A percentile compares a stretch with the other conserved stretches of the same genome.
These are phyloP conservation scores for Boletus bicolor DNA, from an alignment of 768 basidiomycete genomes.

Conservation along the genomic window DNA sequence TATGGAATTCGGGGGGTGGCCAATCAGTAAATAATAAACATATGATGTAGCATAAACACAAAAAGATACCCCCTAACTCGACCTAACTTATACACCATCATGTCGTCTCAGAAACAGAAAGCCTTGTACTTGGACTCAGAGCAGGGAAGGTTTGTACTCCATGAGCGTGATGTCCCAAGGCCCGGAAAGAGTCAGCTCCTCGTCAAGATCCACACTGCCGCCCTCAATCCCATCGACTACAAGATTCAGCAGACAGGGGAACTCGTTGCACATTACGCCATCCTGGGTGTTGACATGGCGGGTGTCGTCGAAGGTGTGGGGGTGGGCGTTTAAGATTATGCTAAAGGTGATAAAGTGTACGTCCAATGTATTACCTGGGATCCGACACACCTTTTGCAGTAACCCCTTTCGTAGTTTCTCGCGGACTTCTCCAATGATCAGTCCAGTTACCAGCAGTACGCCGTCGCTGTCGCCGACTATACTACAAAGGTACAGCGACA, in stretches of 20 bases:
- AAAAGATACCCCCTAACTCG: neutral
- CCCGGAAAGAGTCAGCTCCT: conserved; percentile 41
- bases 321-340: conserved; percentile 32
- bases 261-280: conserved; percentile 32
- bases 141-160: conserved; percentile 31
- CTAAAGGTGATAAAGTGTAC: conserved; percentile 42
- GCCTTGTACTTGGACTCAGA: conserved; percentile 27
- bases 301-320: conserved; percentile 41
- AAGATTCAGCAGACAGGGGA: conserved; percentile 32
- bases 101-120: conserved; percentile 29
- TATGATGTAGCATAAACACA: conserved; percentile 15
- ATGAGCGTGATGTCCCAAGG: conserved; percentile 24
- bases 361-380: conserved; percentile 2
- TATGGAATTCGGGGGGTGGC: conserved; percentile 32
- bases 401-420: conserved; percentile 10
- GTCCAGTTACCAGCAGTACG: conserved; percentile 41
- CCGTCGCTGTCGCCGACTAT: conserved; percentile 30
- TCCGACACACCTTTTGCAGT: neutral
- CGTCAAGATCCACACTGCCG: conserved; percentile 37
- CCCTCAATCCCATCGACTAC: conserved; percentile 48
- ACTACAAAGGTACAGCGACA: conserved; percentile 32
- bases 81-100: conserved; percentile 16
- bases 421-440: conserved; percentile 33
- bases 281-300: conserved; percentile 36
- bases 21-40: conserved; percentile 26